A percentile compares a stretch with the other conserved stretches of the same genome.
These are phyloP conservation scores for Plenodomus biglobosus DNA, from an alignment of 2,329 filamentous ascomycete genomes.

Conservation along the genomic window DNA sequence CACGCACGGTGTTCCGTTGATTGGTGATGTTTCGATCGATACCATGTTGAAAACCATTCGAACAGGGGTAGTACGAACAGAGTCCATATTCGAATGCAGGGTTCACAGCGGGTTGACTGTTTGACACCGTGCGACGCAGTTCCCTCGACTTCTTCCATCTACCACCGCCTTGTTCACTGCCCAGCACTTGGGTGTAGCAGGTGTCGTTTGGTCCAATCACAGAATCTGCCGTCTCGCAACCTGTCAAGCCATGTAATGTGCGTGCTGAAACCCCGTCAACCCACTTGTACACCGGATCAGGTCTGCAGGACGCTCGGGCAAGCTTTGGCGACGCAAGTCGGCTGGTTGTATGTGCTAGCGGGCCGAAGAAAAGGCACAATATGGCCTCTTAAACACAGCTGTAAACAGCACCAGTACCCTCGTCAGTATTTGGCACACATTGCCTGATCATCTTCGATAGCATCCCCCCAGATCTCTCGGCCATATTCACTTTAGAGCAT, in stretches of 20 bases:
- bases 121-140: constrained; percentile 39
- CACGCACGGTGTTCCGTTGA: constrained; percentile 10
- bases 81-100: constrained; percentile 25
- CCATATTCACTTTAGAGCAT: neutral
- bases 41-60: neutral
- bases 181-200: constrained; percentile 21
- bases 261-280: constrained; percentile 27
- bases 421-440: constrained; percentile 12
- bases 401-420: constrained; percentile 18
- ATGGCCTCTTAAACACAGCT: constrained; percentile 20
- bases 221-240: constrained; percentile 11
- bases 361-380: constrained; percentile 17
- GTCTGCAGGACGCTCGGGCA: constrained; percentile 35
- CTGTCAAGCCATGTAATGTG: constrained; percentile 29
- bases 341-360: constrained; percentile 30
- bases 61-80: constrained; percentile 17
- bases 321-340: constrained; percentile 33
- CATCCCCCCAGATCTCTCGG: neutral
- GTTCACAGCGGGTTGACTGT: constrained; percentile 32
- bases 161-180: constrained; percentile 24
- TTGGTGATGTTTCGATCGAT: constrained; percentile 21
- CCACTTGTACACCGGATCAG: constrained; percentile 34
- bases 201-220: constrained; percentile 27
- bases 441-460: constrained; percentile 4
- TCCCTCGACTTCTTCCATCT: constrained; percentile 37